Conservation (phyloP, 2,329 filamentous ascomycete species). For the Cadophora malorum region DNA sequence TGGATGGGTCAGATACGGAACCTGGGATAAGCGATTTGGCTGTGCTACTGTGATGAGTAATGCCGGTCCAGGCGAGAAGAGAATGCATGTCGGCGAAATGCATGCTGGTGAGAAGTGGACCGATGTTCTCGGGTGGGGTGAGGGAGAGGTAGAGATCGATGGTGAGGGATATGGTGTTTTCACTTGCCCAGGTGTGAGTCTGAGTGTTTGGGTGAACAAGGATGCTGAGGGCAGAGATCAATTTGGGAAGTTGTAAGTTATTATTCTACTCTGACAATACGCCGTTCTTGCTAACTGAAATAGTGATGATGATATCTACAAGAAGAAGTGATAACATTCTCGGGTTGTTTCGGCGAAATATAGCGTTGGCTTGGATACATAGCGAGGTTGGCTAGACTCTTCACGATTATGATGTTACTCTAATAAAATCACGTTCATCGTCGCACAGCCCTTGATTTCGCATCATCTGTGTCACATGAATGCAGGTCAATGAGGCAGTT, state of each 20-base stretch:
- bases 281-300: conserved; percentile 31
- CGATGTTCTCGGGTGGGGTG: conserved; percentile 62
- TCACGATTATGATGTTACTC: conserved; percentile 1
- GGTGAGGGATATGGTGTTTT: conserved; percentile 65
- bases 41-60: conserved; percentile 65
- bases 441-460: too few species aligned
- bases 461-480: too few species aligned
- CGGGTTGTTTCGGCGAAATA: not conserved
- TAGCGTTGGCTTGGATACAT: not conserved
- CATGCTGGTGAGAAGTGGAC: conserved; percentile 68
- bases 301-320: conserved; percentile 43
- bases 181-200: conserved; percentile 57
- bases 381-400: conserved; percentile 9
- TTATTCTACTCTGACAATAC: too few species aligned
- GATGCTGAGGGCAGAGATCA: conserved; percentile 57
- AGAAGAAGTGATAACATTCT: conserved; percentile 19
- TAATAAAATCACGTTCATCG: too few species aligned
- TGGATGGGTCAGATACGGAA: conserved; percentile 61
- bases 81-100: conserved; percentile 66
- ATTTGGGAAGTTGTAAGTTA: conserved; percentile 51
- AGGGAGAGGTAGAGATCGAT: conserved; percentile 63
- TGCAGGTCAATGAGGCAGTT: too few species aligned
- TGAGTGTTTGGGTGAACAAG: conserved; percentile 67
- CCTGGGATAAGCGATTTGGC: conserved; percentile 54
- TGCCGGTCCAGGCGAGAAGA: conserved; percentile 54